Percentiles rank a stretch among this genome's conserved stretches.
These are phyloP conservation scores for Leccinum fuscescens DNA, from an alignment of 1,284 basidiomycete species.

Conservation along the genomic window DNA sequence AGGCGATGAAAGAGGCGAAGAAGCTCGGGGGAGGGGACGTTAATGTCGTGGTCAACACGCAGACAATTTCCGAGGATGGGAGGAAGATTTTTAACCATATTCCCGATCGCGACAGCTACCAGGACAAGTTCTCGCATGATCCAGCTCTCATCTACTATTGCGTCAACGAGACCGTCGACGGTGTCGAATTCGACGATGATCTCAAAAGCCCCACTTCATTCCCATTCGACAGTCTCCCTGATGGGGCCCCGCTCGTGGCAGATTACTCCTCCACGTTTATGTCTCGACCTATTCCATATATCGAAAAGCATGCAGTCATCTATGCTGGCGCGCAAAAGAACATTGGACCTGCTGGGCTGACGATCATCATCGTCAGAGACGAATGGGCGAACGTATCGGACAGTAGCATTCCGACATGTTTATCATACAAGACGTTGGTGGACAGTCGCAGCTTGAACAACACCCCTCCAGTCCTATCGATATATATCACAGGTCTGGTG, in stretches of 20 bases:
- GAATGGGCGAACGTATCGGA: constrained; percentile 72
- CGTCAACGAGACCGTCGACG: constrained; percentile 99
- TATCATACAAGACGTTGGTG: constrained; percentile 85
- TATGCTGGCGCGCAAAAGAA: constrained; percentile 99
- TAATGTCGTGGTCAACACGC: constrained; percentile 70
- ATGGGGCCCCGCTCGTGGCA: constrained; percentile 76
- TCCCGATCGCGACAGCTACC: constrained; percentile 71
- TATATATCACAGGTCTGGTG: constrained; percentile 91
- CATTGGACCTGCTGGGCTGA: constrained; percentile 91
- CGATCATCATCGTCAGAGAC: constrained; percentile 89
- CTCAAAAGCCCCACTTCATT: constrained; percentile 62
- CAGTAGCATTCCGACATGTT: constrained; percentile 77
- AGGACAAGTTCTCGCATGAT: constrained; percentile 73
- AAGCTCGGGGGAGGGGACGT: constrained; percentile 59
- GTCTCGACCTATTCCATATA: constrained; percentile 87
- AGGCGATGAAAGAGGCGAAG: constrained; percentile 79
- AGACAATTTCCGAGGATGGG: constrained; percentile 55
- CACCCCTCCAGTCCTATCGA: constrained; percentile 90
- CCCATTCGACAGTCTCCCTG: constrained; percentile 78
- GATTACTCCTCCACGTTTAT: constrained; percentile 98
- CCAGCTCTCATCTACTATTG: constrained; percentile 97
- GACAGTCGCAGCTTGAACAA: constrained; percentile 85
- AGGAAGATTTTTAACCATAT: constrained; percentile 78
- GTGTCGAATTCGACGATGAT: constrained; percentile 82
- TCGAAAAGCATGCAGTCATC: constrained; percentile 89